Evolutionary conservation across 257 asterid genomes (phyloP).

Genomic region (Petunia axillaris): DNA sequence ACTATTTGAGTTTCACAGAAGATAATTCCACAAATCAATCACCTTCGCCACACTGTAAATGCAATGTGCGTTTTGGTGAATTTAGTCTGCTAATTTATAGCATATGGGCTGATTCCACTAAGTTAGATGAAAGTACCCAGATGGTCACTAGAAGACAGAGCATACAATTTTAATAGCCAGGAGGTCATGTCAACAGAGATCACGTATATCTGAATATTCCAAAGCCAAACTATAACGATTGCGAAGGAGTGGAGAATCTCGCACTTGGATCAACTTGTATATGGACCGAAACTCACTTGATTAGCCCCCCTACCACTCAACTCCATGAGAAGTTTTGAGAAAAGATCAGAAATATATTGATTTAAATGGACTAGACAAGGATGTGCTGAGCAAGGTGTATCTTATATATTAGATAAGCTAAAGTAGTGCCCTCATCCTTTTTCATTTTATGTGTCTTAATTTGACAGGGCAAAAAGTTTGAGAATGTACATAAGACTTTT

Average conservation of each 20-base stretch:
- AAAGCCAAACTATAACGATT: background rate
- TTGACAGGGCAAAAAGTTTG: background rate
- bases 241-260: background rate
- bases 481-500: no score
- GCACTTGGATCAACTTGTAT: background rate
- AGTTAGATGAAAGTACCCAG: background rate
- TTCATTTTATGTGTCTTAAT: background rate
- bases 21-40: slow-evolving; percentile 14
- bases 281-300: background rate
- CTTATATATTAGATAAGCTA: background rate
- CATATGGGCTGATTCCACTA: slow-evolving; percentile 10
- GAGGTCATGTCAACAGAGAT: background rate
- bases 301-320: background rate
- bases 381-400: background rate
- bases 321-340: background rate
- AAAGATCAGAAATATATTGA: background rate
- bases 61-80: background rate
- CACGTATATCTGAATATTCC: background rate
- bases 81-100: slow-evolving; percentile 7
- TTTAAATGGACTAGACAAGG: background rate
- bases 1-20: background rate
- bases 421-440: background rate
- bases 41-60: slow-evolving; percentile 3
- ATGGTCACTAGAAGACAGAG: background rate
- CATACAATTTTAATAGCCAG: background rate